These are phyloP conservation scores for Fraxinus cuspidata DNA, from an alignment of 257 asterid species.

Conservation along the genomic window DNA sequence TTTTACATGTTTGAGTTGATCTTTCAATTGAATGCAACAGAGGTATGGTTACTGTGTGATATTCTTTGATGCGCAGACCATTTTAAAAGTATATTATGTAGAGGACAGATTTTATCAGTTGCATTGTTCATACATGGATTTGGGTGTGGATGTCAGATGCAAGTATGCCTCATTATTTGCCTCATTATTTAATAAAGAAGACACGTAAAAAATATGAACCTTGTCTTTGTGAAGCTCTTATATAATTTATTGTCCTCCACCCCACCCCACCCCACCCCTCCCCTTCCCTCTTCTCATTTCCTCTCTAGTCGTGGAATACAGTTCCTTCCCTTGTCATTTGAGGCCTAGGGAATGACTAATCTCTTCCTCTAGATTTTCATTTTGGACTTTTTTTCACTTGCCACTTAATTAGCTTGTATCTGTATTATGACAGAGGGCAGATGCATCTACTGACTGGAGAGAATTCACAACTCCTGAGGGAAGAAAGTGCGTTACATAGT, in stretches of 20 bases:
- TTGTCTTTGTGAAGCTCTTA: background rate
- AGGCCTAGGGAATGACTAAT: slow-evolving; percentile 1
- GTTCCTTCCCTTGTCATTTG: slow-evolving; percentile 10
- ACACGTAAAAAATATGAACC: background rate
- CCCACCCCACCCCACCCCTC: background rate
- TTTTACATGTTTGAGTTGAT: background rate
- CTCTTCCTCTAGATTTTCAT: slow-evolving; percentile 1
- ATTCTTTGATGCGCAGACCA: background rate
- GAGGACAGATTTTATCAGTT: background rate
- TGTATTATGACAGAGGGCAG: slow-evolving; percentile 70
- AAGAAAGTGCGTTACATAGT: slow-evolving; percentile 53
- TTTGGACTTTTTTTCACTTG: slow-evolving; percentile 14
- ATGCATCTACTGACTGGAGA: slow-evolving; percentile 94
- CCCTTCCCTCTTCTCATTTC: background rate
- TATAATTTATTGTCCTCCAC: background rate
- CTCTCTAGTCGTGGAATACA: background rate
- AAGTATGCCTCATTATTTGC: background rate
- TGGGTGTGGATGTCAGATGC: background rate
- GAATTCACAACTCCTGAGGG: slow-evolving; percentile 75
- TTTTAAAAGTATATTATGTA: background rate
- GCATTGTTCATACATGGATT: background rate
- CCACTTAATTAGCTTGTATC: slow-evolving; percentile 32
- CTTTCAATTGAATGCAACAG: background rate
- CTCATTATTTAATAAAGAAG: background rate
- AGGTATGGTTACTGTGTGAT: background rate